Base-by-base conservation (phyloP, 2,329 filamentous ascomycete genomes). In the Clonostachys rhizophaga region DNA sequence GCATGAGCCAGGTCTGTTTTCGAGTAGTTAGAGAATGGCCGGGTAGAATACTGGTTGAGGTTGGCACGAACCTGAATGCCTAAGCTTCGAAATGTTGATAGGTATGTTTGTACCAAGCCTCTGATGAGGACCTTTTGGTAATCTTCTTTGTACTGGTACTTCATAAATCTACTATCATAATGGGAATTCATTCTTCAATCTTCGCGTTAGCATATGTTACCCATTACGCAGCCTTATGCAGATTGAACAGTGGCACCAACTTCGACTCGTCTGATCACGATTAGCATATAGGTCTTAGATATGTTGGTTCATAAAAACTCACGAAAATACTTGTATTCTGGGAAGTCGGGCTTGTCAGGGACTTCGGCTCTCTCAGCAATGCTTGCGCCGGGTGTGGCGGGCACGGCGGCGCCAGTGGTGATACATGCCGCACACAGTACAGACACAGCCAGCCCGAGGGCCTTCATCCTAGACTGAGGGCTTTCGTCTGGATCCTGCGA, bases 1-100 rank as follows among this genome's bases (percentile, higher is more conserved):
- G 88, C 57, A 89, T 87, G 50, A 92, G 79, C 89, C 89, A 92
- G 6, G 88, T 91, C 62, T 91, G 24, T 10, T 30, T 30, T 30
- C 24, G 8, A 10, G 24, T 30, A 30, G 24, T 30, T 30, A 30
- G 24, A 30, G 24, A 30, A 30, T 30, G 9, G 24, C 24, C 4
- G 3, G 3, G 24, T 30, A 30, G 24, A 3, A 30, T 30, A 30
- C 24, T 30, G 9, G 24, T 30, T 30, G 24, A 30, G 24, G 8
- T 30, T 4, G 9, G 24, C 9, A 30, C 24, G 24, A 30, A 30
- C 24, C 24, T 30, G 84, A 49, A 91, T 64, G 3, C 81, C 78
- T 33, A 88, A 72, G 36, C 81, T 76, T 43, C 73, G 69, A 58
- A 87, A 86, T 33, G 84, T 87, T 40, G 77, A 70, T 43, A 92